Evolutionary conservation across 139 green algal genomes (phyloP), one percentile per base, ranked within the genome.

Genomic region (Dunaliella primolecta): DNA sequence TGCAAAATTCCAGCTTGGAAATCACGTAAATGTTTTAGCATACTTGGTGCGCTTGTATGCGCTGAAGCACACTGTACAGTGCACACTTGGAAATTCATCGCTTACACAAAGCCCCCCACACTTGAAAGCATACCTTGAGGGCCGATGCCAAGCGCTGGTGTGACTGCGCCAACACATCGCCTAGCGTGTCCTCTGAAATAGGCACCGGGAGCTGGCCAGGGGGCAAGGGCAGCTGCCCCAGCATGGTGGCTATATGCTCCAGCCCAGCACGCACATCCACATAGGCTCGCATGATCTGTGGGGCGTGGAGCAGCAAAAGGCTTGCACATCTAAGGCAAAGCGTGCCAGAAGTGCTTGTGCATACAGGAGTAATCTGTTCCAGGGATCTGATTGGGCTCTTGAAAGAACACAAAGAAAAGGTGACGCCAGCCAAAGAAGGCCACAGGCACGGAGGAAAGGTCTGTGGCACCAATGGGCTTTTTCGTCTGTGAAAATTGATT

Each of bases 131-230:
- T 64, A 64, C 46, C 30, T 75, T 74, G 77, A 84, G 83, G 15
- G 84, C 72, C 3, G 64, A 35, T 27, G 75, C 2, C 57, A 88
- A 77, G 36, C 85, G 81, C 75, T 81, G 77, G 57, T 88, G 81
- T 34, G 79, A 80, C 77, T 89, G 86, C 29, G 86, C 86, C 57
- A 89, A 70, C 82, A 89, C 86, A 27, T 89, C 86, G 11, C 77
- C 86, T 71, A 86, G 64, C 21, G 78, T 84, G 64, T 89, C 86
- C 38, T 89, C 86, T 36, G 79, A 78, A 70, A 89, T 3, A 29
- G 82, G 86, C 31, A 84, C 77, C 0, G 84, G 80, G 34, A 80
- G 72, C 29, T 70, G 75, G 1, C 86, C 86, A 1, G 86, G 20
- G 0, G 86, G 86, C 64, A 86, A 77, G 33, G 86, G 86, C 82